Evolutionary conservation across 306 rosid species (phyloP), one percentile per base, ranked within the genome.

Genomic region (Begonia loranthoides): DNA sequence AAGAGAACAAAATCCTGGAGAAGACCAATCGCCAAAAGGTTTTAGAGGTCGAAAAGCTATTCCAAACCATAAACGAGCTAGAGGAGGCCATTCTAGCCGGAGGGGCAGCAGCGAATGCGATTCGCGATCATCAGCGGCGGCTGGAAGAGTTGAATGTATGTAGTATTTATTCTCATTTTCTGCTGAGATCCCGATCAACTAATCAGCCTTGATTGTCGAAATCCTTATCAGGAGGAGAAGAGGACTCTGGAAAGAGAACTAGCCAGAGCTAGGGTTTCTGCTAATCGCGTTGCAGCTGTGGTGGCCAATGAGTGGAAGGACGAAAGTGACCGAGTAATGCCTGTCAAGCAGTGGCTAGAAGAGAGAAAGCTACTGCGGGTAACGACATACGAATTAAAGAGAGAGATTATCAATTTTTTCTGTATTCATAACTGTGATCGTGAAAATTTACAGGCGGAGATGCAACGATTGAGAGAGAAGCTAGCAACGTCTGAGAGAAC

Each of bases 231-330:
- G 99, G 95, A 90, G 75, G 95, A 80, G 64, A 90, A 86, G 63
- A 85, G 80, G 66, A 82, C 90, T 58, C 65, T 82, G 60, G 99
- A 85, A 74, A 86, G 95, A 64, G 94, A 90, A 62, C 66, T 90
- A 40, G 95, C 92, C 58, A 78, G 99, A 63, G 69, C 68, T 17
- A 90, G 76, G 71, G 88, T 86, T 62, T 79, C 94, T 2, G 95
- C 82, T 11, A 87, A 74, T 65, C 79, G 99, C 56, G 70, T 90
- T 44, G 99, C 95, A n/a, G 76, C 81, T 36, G 83, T 67, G 63
- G 77, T 71, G 66, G 92, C 95, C 16, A 90, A 82, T 66, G 99
- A 82, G 78, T 90, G 99, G 99, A 90, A 83, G 70, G 94, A 90
- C 38, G 99, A 85, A 66, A 80, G 65, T 63, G 87, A 82, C 62